Conservation (phyloP, 148 eudicot genomes). For the Vaccinium macrocarpon region DNA sequence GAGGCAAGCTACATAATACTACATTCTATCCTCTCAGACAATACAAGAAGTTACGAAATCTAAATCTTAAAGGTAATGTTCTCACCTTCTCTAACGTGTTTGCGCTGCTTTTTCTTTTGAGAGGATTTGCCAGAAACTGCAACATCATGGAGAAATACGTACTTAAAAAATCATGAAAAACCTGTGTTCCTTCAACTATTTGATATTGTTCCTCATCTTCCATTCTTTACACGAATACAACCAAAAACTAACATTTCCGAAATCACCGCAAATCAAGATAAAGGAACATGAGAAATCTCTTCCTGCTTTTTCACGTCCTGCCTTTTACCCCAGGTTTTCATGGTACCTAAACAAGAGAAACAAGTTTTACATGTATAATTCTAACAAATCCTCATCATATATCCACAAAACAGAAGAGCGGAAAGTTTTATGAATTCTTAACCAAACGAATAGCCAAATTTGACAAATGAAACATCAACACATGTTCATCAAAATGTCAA, state of each 20-base stretch:
- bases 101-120: slow-evolving; percentile 33
- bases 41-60: neutral
- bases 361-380: neutral
- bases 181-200: neutral
- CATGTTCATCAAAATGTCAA: neutral
- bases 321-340: neutral
- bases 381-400: neutral
- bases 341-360: neutral
- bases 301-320: neutral
- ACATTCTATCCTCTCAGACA: neutral
- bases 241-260: neutral
- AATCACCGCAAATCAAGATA: neutral
- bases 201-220: neutral
- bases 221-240: neutral
- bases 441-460: neutral
- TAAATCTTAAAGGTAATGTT: neutral
- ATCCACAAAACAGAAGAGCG: neutral
- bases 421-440: neutral
- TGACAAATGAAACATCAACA: neutral
- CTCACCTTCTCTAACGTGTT: slow-evolving; percentile 34
- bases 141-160: neutral
- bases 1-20: neutral
- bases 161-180: neutral
- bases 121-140: slow-evolving; percentile 24
- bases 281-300: neutral